phyloP scores from a whole-genome alignment of 2,329 filamentous ascomycete species.

The Leptosphaerulina australis region DNA sequence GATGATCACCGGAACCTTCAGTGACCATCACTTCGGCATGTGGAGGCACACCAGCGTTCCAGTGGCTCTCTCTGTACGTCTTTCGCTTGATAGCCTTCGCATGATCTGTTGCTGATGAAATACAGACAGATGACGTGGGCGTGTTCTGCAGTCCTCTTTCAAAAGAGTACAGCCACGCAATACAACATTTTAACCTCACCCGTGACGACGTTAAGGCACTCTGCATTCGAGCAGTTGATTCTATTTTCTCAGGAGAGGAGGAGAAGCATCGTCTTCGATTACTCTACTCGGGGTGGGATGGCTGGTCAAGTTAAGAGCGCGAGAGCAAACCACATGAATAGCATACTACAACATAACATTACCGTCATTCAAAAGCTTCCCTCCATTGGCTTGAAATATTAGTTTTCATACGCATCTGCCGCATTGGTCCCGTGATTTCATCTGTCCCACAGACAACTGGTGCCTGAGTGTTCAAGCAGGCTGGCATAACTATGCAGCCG shows the following conservation, averaged over 20 bases:
- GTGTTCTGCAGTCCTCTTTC: slow-evolving; percentile 78
- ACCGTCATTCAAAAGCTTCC: too few relatives aligned
- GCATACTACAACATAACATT: too few relatives aligned
- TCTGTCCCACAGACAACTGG: neutral
- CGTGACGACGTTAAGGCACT: slow-evolving; percentile 59
- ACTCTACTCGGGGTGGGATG: slow-evolving; percentile 33
- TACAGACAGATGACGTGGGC: slow-evolving; percentile 80
- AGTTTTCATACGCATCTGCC: neutral
- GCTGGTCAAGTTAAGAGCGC: slow-evolving; percentile 13
- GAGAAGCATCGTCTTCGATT: slow-evolving; percentile 63
- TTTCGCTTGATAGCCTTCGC: neutral
- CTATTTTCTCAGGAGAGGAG: slow-evolving; percentile 69
- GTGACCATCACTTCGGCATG: slow-evolving; percentile 77
- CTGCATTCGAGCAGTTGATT: slow-evolving; percentile 65
- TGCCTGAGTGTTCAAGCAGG: neutral
- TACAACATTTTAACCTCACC: slow-evolving; percentile 69
- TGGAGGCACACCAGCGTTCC: slow-evolving; percentile 65
- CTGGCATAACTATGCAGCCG: neutral
- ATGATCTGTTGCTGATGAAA: slow-evolving; percentile 17
- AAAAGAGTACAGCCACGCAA: slow-evolving; percentile 76
- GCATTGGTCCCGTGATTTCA: neutral
- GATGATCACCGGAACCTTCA: slow-evolving; percentile 69
- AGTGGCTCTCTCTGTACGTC: slow-evolving; percentile 71
- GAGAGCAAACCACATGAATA: too few relatives aligned
- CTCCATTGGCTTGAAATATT: neutral